Evolutionary conservation across 768 basidiomycete species (phyloP).

Genomic region (Mycena crocata): DNA sequence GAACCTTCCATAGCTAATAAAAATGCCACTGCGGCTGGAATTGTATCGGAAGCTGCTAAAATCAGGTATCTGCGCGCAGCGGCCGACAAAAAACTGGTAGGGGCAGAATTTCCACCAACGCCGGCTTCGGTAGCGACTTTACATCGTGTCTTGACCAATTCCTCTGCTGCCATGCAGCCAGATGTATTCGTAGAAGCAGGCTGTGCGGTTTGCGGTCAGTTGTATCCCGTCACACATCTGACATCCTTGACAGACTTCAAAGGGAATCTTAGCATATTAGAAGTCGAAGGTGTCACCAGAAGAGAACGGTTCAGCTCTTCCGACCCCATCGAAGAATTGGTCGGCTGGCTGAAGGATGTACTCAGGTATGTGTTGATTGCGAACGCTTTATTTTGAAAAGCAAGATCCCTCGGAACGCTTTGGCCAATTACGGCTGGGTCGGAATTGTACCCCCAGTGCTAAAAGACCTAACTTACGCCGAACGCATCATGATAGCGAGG

Average conservation of each 20-base stretch:
- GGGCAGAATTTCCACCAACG: background rate
- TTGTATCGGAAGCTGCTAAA: too few species aligned
- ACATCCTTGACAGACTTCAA: background rate
- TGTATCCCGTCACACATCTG: background rate
- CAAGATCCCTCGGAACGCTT: background rate
- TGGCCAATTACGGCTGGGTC: background rate
- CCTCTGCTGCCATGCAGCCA: background rate
- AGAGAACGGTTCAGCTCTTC: background rate
- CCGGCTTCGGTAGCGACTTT: background rate
- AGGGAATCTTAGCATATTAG: background rate
- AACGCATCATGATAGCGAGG: slow-evolving; percentile 43
- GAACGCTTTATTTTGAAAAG: background rate
- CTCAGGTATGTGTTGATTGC: background rate
- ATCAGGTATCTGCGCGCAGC: background rate
- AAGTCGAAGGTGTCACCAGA: background rate
- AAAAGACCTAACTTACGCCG: slow-evolving; percentile 33
- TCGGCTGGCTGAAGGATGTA: background rate
- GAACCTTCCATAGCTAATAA: background rate
- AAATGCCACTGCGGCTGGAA: too few species aligned
- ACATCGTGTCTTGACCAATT: background rate
- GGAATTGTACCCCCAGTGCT: background rate
- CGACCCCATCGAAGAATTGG: background rate
- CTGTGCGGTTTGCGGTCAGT: background rate
- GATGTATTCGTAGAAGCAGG: background rate
- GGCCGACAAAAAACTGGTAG: background rate